Evolutionary conservation across 805 yeast genomes (phyloP).

Genomic region (Candida incommunis): DNA sequence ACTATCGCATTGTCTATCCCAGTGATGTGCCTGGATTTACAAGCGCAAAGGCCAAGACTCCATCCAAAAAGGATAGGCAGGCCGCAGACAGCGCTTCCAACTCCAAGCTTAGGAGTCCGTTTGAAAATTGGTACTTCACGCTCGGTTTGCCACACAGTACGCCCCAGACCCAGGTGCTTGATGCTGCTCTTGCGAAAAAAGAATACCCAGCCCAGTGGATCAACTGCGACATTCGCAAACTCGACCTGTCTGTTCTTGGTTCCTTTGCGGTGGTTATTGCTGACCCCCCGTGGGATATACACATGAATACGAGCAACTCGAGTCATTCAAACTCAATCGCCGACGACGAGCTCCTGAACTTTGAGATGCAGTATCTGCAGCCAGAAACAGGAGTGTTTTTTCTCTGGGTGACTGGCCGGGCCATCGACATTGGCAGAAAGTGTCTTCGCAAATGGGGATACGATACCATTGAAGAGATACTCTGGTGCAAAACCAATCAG

Average conservation of each 20-base stretch:
- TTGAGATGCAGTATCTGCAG: slow-evolving; percentile 58
- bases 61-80: not conserved
- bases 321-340: slow-evolving; percentile 21
- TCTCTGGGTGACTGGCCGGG: slow-evolving; percentile 92
- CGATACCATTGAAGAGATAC: slow-evolving; percentile 56
- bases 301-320: slow-evolving; percentile 42
- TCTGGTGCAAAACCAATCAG: slow-evolving; percentile 89
- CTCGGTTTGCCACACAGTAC: slow-evolving; percentile 19
- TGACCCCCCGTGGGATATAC: slow-evolving; percentile 96
- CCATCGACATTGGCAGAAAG: slow-evolving; percentile 74
- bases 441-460: slow-evolving; percentile 79
- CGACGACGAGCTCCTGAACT: slow-evolving; percentile 54
- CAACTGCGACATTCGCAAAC: slow-evolving; percentile 61
- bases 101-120: slow-evolving; percentile 8
- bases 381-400: slow-evolving; percentile 63
- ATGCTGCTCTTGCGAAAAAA: slow-evolving; percentile 1
- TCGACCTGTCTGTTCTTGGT: slow-evolving; percentile 62
- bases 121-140: slow-evolving; percentile 18
- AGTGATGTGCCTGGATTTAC: not conserved
- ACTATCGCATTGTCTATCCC: slow-evolving; percentile 33
- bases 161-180: not conserved
- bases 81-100: not conserved
- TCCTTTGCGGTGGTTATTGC: slow-evolving; percentile 66
- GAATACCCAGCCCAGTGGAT: slow-evolving; percentile 67
- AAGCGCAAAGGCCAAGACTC: not conserved